A percentile compares a stretch with the other conserved stretches of the same genome.
phyloP scores from a whole-genome alignment of 139 green algal species.

The Zygnema circumcarinatum region DNA sequence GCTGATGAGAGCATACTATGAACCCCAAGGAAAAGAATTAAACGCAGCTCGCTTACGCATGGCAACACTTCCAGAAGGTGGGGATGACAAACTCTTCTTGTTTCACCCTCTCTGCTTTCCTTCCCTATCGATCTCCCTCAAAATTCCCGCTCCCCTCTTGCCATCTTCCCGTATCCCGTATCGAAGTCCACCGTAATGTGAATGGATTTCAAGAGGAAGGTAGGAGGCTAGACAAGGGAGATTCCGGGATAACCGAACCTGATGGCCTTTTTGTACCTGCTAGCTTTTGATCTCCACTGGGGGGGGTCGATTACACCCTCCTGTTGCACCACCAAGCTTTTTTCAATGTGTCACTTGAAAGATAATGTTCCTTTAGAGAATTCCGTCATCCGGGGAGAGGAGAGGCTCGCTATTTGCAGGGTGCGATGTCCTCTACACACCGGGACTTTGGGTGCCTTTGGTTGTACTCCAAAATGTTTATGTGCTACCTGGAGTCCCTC shows the following conservation, averaged over 20 bases:
- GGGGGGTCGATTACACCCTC: too few species aligned
- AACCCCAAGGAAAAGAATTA: conserved; percentile 72
- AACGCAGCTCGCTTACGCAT: conserved; percentile 80
- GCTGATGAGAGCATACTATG: conserved; percentile 73
- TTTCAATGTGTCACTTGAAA: too few species aligned
- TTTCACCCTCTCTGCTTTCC: background rate
- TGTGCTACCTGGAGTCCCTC: conserved; percentile 79
- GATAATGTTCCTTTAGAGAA: too few species aligned
- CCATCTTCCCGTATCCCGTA: background rate
- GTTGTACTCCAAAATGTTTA: conserved; percentile 70
- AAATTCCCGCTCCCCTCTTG: background rate
- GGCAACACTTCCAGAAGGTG: conserved; percentile 65
- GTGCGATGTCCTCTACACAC: conserved; percentile 60
- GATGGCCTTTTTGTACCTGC: too few species aligned
- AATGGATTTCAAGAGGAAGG: background rate
- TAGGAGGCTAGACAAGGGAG: too few species aligned
- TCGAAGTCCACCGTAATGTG: background rate
- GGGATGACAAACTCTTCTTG: conserved; percentile 2
- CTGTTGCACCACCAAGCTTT: too few species aligned
- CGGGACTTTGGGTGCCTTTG: conserved; percentile 76
- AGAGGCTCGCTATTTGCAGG: conserved; percentile 6
- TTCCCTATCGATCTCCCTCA: background rate
- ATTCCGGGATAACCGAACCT: too few species aligned
- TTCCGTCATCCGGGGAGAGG: too few species aligned
- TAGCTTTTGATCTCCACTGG: too few species aligned